Base-by-base conservation (phyloP, 2,329 filamentous ascomycete species). In the Colletotrichum gigasporum region DNA sequence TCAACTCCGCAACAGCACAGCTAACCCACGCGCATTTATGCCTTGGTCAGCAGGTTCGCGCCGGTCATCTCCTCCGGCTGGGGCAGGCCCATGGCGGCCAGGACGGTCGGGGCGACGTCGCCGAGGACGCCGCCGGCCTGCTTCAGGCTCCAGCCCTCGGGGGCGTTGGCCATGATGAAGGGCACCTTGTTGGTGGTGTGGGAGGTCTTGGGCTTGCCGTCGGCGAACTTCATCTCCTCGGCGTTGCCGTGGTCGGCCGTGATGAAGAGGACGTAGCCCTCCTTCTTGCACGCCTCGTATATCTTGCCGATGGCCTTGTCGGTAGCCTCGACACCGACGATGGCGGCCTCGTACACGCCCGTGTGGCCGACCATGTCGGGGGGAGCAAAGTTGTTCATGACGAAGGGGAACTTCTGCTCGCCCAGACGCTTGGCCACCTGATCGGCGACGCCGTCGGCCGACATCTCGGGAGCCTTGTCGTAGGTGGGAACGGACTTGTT, bases 311-410 rank as follows among this genome's bases (percentile, higher is more conserved):
- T 99, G 57, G 92, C 95, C 83, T 91, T 92, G 79, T 99, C 96
- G 11, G 96, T 99, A 70, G 95, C 90, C 70, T 90, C 85, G 71
- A 91, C 91, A 72, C 90, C 96, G 74, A 96, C 76, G 67, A 99
- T 90, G 61, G 96, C 96, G 28, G 96, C 95, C 72, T 98, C 91
- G 81, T 98, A 98, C 65, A 97, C 94, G 75, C 96, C 96, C 10
- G 96, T 99, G 84, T 99, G 96, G 71, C 96, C 96, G 69, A 99
- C 96, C 96, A 99, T 99, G 82, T 99, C 96, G 16, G 96, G 96
- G 41, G 96, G 96, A 41, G 96, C 96, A 80, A 99, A 98, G 89
- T 99, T 99, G 90, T 98, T 97, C 96, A 99, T 99, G 79, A 99
- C 85, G 76, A 99, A 98, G 75, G 96, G 94, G 81, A 94, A 97